Conservation (phyloP, 306 rosid genomes). For the Prunus dulcis region DNA sequence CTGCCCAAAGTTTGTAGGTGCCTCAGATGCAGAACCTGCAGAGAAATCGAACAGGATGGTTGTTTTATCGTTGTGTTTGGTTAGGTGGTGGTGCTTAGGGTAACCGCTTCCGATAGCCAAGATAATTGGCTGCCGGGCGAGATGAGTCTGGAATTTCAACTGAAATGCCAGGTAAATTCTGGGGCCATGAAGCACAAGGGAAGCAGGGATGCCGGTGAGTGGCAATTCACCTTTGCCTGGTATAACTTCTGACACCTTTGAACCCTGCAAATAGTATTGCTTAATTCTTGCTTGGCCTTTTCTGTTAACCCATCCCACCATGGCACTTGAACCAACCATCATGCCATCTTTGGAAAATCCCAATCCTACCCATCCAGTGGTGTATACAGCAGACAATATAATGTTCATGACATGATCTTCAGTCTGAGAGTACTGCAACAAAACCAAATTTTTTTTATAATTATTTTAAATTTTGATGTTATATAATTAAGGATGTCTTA, state of each 20-base stretch:
- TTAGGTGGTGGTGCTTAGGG: conserved; percentile 63
- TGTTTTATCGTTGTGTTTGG: conserved; percentile 63
- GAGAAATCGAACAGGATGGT: conserved; percentile 70
- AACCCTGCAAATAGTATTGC: conserved; percentile 81
- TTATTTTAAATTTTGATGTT: not conserved
- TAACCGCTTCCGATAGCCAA: conserved; percentile 61
- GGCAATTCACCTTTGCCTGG: conserved; percentile 89
- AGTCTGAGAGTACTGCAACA: conserved; percentile 64
- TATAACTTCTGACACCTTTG: conserved; percentile 57
- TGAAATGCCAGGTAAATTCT: conserved; percentile 89
- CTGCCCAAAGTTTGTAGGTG: conserved; percentile 42
- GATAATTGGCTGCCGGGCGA: conserved; percentile 67
- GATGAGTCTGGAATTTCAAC: conserved; percentile 50
- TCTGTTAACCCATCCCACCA: conserved; percentile 85
- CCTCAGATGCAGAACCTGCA: conserved; percentile 49
- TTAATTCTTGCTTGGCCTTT: conserved; percentile 83
- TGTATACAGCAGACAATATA: conserved; percentile 81
- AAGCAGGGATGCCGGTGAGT: conserved; percentile 72
- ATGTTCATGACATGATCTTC: conserved; percentile 66
- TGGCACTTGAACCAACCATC: conserved; percentile 98
- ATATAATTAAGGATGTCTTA: too few relatives aligned
- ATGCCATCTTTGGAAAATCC: conserved; percentile 82
- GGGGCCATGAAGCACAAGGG: conserved; percentile 84
- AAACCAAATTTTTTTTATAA: too few relatives aligned
- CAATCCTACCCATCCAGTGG: conserved; percentile 93